Evolutionary conservation across 1,139 yeast genomes (phyloP), one percentile per base, ranked within the genome.

Genomic region (Saccharomyces hybrid): DNA sequence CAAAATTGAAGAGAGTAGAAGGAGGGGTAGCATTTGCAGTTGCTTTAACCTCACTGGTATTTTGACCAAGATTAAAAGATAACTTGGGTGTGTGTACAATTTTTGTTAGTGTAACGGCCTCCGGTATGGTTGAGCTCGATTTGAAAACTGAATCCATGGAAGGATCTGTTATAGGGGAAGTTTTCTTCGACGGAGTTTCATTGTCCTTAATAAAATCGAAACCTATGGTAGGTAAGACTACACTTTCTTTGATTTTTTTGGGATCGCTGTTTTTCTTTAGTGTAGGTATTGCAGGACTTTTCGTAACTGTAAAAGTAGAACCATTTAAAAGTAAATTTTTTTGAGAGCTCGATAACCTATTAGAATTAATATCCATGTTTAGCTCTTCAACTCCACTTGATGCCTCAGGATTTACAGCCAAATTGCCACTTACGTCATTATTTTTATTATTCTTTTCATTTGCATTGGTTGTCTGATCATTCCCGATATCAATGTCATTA

Each of bases 141-240:
- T 23, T 27, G 5, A 26, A 6, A 5, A 20, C 44, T 16, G 25
- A 5, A 9, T 9, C 46, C 20, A 11, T 27, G 23, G 16, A 16
- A 52, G 49, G 7, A 28, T 4, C n/a, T 42, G 26, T 20, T 27
- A 13, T 42, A 27, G 26, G 47, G 23, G 56, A 13, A 8, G 54
- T 47, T 31, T 54, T 55, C 51, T 60, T 59, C 1, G 64, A 54
- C 6, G 64, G 63, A 4, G 63, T 58, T 9, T 59, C 63, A 28
- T 51, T 53, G n/a, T 60, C 52, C 34, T 60, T 62, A 8, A 65
- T 50, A 47, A 67, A 67, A 54, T 66, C 68, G 48, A 67, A 67
- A 2, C 69, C 70, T 2, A 59, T 55, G 4, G 70, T 65, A 7
- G 70, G 70, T 25, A 57, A 46, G 11, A 65, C 51, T 32, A 54